Evolutionary conservation across 1,139 yeast genomes (phyloP), one percentile per base, ranked within the genome.

Genomic region (Debaryomyces nepalensis): DNA sequence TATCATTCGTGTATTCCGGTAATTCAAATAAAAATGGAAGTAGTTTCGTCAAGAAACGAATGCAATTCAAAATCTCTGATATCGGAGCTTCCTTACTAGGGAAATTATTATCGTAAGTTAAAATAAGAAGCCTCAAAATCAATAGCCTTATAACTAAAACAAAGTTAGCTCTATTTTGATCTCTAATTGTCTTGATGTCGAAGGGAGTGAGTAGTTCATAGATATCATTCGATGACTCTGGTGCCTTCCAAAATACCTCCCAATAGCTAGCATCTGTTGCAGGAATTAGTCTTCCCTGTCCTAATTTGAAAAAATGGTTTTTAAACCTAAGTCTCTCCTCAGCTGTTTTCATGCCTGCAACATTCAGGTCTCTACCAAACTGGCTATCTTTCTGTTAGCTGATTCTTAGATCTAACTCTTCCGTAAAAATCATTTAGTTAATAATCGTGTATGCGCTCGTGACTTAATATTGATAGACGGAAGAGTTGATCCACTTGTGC

Each of bases 1-100:
- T 63, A 1, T 69, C 61, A 8, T 51, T 40, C 15, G 36, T 40
- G 41, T 55, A 64, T 14, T 65, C 68, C 1, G 66, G 64, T 18
- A 66, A 54, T 55, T 83, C 97, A 54, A 77, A 87, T 9, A 86
- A 55, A 44, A 81, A 77, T 0, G 97, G 97, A 12, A 87, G 49
- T 3, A 87, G 43, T 43, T 82, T 76, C 1, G 90, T 81, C 35
- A 91, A 61, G 6, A 86, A 62, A 26, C 97, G 73, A 10, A 84
- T 57, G 52, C 90, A 82, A 49, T 83, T 85, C 33, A 87, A 63
- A 11, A 79, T 46, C 24, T 46, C 47, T 2, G 30, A 22, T 14
- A 37, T 29, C 45, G 58, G 47, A 36, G 51, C 14, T 26, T 29
- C 44, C 12, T 29, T 26, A 22, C 26, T 33, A 26, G 42, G 19